A percentile compares a stretch with the other conserved stretches of the same genome.
These are phyloP conservation scores for Eremothecium gossypii DNA, from an alignment of 1,139 yeast species.

Conservation along the genomic window DNA sequence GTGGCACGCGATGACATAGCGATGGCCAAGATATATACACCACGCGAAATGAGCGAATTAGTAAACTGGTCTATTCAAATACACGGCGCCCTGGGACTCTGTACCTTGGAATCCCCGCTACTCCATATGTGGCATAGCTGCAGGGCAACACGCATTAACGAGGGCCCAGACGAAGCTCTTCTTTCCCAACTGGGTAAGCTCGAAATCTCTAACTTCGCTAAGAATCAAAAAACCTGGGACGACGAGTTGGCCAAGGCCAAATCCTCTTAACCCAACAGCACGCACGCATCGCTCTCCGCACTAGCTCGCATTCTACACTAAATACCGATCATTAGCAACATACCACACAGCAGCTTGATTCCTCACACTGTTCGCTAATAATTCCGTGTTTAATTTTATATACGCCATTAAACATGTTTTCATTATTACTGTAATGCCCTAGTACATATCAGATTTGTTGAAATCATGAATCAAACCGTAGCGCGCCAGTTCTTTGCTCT, in stretches of 20 bases:
- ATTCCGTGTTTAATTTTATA: slow-evolving; percentile 1
- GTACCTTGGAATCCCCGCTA: slow-evolving; percentile 52
- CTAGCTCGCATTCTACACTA: not conserved
- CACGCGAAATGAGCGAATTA: slow-evolving; percentile 45
- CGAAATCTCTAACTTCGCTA: slow-evolving; percentile 6
- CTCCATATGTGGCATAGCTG: slow-evolving; percentile 48
- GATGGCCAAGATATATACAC: slow-evolving; percentile 61
- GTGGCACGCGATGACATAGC: slow-evolving; percentile 52
- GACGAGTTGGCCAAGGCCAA: slow-evolving; percentile 4
- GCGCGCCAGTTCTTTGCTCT: slow-evolving; percentile 40
- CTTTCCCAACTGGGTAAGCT: slow-evolving; percentile 43
- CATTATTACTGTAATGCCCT: slow-evolving; percentile 10
- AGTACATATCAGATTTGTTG: slow-evolving; percentile 44
- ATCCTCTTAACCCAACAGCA: not conserved
- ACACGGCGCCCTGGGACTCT: slow-evolving; percentile 61
- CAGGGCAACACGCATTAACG: slow-evolving; percentile 60
- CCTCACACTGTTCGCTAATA: not conserved
- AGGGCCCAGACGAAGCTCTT: slow-evolving; percentile 72
- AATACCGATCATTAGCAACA: not conserved
- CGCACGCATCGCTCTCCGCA: not conserved
- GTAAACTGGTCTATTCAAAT: slow-evolving; percentile 63
- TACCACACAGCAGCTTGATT: not conserved
- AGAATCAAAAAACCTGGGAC: slow-evolving; percentile 7
- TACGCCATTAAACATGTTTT: not conserved
- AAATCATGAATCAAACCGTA: slow-evolving; percentile 53